phyloP scores from a whole-genome alignment of 2,329 filamentous ascomycete species.

The Aspergillus pseudoterreus region DNA sequence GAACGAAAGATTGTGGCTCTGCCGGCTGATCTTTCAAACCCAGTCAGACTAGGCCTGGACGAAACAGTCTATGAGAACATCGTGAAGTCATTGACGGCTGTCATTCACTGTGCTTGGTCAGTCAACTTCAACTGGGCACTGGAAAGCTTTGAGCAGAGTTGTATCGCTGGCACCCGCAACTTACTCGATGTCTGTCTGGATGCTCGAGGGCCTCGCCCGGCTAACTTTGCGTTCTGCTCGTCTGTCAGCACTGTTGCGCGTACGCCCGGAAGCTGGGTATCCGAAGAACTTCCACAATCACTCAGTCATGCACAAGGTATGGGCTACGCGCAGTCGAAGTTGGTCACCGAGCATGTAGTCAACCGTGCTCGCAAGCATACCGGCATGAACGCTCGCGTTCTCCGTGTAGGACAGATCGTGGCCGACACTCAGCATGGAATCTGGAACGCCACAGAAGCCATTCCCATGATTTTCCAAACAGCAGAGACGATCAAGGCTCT shows the following conservation, averaged over 20 bases:
- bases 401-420: conserved; percentile 31
- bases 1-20: conserved; percentile 45
- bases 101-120: conserved; percentile 66
- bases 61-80: conserved; percentile 40
- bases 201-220: conserved; percentile 10
- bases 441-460: conserved; percentile 31
- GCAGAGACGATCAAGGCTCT: conserved; percentile 43
- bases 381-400: conserved; percentile 18
- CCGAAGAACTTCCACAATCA: conserved; percentile 30
- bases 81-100: conserved; percentile 41
- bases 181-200: conserved; percentile 36
- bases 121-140: conserved; percentile 61
- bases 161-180: conserved; percentile 49
- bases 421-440: conserved; percentile 22
- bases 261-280: conserved; percentile 22
- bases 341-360: conserved; percentile 31
- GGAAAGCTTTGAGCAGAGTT: conserved; percentile 52
- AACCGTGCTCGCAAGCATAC: conserved; percentile 14
- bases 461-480: conserved; percentile 50
- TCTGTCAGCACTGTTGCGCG: conserved; percentile 43
- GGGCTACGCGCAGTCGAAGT: conserved; percentile 38
- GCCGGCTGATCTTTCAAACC: conserved; percentile 45
- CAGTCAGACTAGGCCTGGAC: conserved; percentile 46
- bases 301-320: conserved; percentile 36
- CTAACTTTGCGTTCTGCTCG: conserved; percentile 39